Evolutionary conservation across 306 rosid species (phyloP).

Genomic region (Prunus fruticosa): DNA sequence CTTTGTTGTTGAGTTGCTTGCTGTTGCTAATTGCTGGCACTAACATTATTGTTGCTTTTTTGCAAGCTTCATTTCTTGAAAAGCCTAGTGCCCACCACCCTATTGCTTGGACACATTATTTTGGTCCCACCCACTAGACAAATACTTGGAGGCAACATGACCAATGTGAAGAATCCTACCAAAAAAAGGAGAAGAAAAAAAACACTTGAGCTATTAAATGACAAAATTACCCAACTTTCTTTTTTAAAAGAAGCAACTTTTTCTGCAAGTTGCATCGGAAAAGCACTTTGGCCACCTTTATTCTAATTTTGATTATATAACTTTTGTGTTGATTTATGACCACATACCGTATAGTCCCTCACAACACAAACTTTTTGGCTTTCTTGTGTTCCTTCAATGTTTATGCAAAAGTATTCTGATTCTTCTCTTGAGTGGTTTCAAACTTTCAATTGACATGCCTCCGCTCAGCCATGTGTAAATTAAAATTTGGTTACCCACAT

Average conservation of each 20-base stretch:
- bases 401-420: conserved; percentile 1
- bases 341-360: conserved; percentile 20
- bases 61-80: conserved; percentile 19
- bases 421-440: conserved; percentile 9
- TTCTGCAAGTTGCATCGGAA: conserved; percentile 43
- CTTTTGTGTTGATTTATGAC: conserved; percentile 30
- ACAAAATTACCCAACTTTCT: conserved; percentile 35
- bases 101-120: conserved; percentile 26
- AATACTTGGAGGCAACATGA: conserved; percentile 9
- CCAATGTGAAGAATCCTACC: not conserved
- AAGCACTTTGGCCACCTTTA: conserved; percentile 42
- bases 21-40: conserved; percentile 28
- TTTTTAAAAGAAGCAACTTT: conserved; percentile 23
- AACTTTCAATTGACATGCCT: not conserved
- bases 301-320: conserved; percentile 27
- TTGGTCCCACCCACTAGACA: conserved; percentile 43
- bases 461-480: not conserved
- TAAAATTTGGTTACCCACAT: not conserved
- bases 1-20: conserved; percentile 16
- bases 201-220: conserved; percentile 11
- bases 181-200: not conserved
- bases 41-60: conserved; percentile 37
- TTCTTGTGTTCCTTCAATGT: conserved; percentile 9
- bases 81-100: conserved; percentile 39
- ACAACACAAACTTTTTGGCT: conserved; percentile 7